These are phyloP conservation scores for Rhododendron ferrugineum DNA, from an alignment of 148 eudicot species.

Conservation along the genomic window DNA sequence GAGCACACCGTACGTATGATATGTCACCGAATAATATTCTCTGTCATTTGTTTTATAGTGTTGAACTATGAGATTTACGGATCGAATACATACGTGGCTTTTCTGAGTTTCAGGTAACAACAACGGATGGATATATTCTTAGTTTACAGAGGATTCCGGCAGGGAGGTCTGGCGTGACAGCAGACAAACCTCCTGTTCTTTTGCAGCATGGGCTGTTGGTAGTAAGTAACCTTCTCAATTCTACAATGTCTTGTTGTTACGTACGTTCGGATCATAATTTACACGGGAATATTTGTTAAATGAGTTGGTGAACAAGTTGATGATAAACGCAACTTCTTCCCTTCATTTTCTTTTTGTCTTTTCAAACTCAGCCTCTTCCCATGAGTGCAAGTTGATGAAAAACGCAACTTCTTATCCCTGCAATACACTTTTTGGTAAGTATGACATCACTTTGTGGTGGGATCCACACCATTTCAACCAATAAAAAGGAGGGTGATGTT, in stretches of 20 bases:
- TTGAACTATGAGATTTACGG: not conserved
- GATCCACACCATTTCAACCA: too few species aligned
- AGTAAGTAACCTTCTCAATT: conserved; percentile 19
- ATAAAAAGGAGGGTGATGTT: too few species aligned
- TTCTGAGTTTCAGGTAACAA: conserved; percentile 25
- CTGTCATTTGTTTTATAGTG: not conserved
- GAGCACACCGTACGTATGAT: conserved; percentile 33
- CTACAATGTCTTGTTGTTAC: not conserved
- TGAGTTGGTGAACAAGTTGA: not conserved
- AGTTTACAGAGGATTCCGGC: conserved; percentile 40
- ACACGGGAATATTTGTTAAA: not conserved
- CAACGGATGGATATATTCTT: conserved; percentile 44
- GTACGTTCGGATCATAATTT: not conserved
- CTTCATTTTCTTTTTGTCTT: not conserved
- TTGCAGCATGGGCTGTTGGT: conserved; percentile 42
- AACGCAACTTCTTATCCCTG: too few species aligned
- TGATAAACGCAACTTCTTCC: not conserved
- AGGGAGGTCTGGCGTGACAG: conserved; percentile 21
- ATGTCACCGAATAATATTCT: not conserved
- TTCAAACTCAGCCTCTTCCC: too few species aligned
- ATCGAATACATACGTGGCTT: not conserved
- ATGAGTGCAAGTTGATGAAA: too few species aligned
- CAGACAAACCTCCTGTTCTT: conserved; percentile 35
- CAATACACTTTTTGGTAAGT: too few species aligned
- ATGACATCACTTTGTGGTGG: too few species aligned